phyloP scores from a whole-genome alignment of 352 stramenopile species.

The Aphanomyces cochlioides region DNA sequence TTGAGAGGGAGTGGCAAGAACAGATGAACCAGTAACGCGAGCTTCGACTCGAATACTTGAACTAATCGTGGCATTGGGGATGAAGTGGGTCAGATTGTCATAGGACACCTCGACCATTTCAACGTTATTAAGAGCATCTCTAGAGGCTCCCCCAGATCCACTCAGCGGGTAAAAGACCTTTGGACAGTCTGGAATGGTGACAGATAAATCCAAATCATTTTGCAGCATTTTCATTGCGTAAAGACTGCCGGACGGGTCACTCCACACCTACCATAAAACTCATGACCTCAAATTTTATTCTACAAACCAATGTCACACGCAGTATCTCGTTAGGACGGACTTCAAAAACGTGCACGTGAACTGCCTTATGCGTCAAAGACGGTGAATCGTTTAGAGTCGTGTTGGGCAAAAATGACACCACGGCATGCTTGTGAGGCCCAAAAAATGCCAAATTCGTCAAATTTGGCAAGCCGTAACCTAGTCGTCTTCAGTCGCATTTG shows the following conservation, averaged over 20 bases:
- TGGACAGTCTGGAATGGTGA: constrained; percentile 49
- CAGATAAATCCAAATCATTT: constrained; percentile 69
- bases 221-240: constrained; percentile 63
- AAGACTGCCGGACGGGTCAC: constrained; percentile 61
- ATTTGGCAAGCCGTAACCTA: constrained; percentile 75
- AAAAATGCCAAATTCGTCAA: constrained; percentile 59
- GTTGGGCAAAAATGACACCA: constrained; percentile 28
- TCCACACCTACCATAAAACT: constrained; percentile 53
- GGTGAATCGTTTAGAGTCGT: background rate
- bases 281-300: background rate
- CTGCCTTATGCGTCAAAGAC: background rate
- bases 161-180: constrained; percentile 60
- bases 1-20: constrained; percentile 54
- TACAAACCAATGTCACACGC: constrained; percentile 21
- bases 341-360: constrained; percentile 23
- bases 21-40: constrained; percentile 59
- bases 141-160: constrained; percentile 40
- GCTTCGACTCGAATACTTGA: constrained; percentile 59
- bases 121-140: constrained; percentile 76
- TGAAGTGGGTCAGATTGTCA: constrained; percentile 48
- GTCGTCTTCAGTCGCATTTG: background rate
- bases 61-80: constrained; percentile 32
- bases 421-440: background rate
- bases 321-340: constrained; percentile 10
- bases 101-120: constrained; percentile 81